phyloP scores from a whole-genome alignment of 192 early-diverging fungal species.

The Coemansia sp. region DNA sequence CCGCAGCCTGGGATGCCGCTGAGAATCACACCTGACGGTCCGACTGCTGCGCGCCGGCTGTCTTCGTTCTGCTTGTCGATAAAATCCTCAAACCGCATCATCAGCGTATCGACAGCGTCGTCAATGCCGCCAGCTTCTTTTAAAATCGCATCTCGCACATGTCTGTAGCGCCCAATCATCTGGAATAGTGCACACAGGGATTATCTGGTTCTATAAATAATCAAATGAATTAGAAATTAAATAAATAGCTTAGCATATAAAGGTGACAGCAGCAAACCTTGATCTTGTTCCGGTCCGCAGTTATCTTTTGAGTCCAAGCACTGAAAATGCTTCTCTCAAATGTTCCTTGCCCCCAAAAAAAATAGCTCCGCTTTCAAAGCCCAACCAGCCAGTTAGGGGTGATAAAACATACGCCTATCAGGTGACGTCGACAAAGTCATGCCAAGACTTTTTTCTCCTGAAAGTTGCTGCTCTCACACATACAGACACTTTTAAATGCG shows the following conservation, averaged over 20 bases:
- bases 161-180: slow-evolving; percentile 5
- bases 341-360: neutral
- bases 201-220: neutral
- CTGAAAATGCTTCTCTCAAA: neutral
- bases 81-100: slow-evolving; percentile 30
- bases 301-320: too few relatives aligned
- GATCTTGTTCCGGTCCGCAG: neutral
- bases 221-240: neutral
- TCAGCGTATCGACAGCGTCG: slow-evolving; percentile 26
- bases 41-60: neutral
- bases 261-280: neutral
- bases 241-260: neutral
- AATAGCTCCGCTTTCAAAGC: neutral
- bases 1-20: slow-evolving; percentile 47
- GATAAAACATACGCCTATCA: neutral
- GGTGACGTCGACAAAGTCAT: slow-evolving; percentile 5
- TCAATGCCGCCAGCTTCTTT: slow-evolving; percentile 41
- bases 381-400: neutral
- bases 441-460: slow-evolving; percentile 24
- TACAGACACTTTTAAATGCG: too few relatives aligned
- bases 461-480: neutral
- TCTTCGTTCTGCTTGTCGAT: neutral
- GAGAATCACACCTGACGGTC: slow-evolving; percentile 37
- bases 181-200: neutral
- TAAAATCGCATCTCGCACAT: slow-evolving; percentile 9